Evolutionary conservation across 1,139 yeast genomes (phyloP).

Genomic region (Williopsis jadinii): DNA sequence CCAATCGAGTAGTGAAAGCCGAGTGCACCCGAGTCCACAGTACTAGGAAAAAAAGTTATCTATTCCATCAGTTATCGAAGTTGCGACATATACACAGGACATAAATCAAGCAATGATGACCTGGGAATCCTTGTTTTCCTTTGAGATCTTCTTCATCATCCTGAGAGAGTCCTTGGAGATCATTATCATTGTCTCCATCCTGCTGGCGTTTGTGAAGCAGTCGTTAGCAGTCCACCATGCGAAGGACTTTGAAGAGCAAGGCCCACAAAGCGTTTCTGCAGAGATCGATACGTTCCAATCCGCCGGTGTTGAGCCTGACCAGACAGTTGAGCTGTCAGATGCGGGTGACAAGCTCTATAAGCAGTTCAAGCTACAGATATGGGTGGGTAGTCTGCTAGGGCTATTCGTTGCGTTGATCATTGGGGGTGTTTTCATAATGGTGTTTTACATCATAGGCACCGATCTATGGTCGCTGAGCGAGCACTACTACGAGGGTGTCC

Average conservation of each 20-base stretch:
- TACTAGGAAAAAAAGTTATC: too few species aligned
- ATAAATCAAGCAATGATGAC: slow-evolving; percentile 2
- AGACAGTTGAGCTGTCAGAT: slow-evolving; percentile 13
- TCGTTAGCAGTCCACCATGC: slow-evolving; percentile 27
- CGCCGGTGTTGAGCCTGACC: background rate
- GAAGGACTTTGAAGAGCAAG: background rate
- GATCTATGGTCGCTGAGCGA: slow-evolving; percentile 85
- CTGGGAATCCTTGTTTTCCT: slow-evolving; percentile 32
- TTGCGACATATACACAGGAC: too few species aligned
- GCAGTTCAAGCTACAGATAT: slow-evolving; percentile 62
- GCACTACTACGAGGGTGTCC: slow-evolving; percentile 90
- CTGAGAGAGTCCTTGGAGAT: slow-evolving; percentile 91
- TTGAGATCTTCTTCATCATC: slow-evolving; percentile 68
- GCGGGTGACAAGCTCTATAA: slow-evolving; percentile 51
- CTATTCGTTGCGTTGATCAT: slow-evolving; percentile 64
- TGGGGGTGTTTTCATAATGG: slow-evolving; percentile 82
- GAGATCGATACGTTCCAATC: slow-evolving; percentile 3
- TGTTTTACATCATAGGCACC: slow-evolving; percentile 69
- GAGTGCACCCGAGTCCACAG: too few species aligned
- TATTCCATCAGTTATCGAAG: too few species aligned
- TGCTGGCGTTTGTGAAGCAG: slow-evolving; percentile 84
- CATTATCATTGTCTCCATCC: slow-evolving; percentile 79
- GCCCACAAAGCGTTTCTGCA: background rate
- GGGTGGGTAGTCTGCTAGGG: slow-evolving; percentile 73
- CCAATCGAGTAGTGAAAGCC: too few species aligned